Base-by-base conservation (phyloP, 2,329 filamentous ascomycete species). In the Neodidymelliopsis sp. region DNA sequence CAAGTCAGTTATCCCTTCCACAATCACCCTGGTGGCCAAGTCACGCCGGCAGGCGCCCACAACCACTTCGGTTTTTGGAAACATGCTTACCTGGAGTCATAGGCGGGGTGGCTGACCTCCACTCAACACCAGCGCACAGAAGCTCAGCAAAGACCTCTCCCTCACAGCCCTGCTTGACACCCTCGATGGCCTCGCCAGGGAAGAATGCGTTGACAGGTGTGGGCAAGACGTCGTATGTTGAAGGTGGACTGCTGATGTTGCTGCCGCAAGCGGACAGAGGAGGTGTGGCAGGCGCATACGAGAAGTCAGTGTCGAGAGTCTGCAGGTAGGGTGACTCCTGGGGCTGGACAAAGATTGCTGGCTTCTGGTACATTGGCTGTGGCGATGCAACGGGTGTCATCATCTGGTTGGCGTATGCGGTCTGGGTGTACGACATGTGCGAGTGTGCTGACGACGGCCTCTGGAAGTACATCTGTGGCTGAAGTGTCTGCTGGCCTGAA, bases 191-290 rank as follows among this genome's bases (percentile, higher is more conserved):
- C 56, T 74, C 67, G n/a, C 61, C 61, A 7, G 62, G 58, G 28
- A 90, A 90, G 76, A 91, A 90, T 55, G 87, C 86, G 75, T 90
- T 90, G 71, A 92, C 79, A 2, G 91, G 91, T n/a, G 91, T 95
- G 56, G 89, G 87, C 49, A 95, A 75, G 57, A 91, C 77, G 55
- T 91, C 90, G 69, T 81, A 87, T 73, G 82, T 87, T 37, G 82
- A 88, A 40, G 82, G 83, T 22, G 93, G 91, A 81, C 91, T 96
- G 78, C 90, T 91, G 66, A 91, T 88, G 47, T 84, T 86, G 79
- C 91, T 96, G 59, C 89, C 88, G 22, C 90, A 88, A 2, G 89
- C 87, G 18, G 92, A 96, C 64, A 97, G 81, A 34, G 91, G 89
- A 37, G 92, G 92, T 15, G 92, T 97, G 6, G 90, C 86, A 24